Conservation (phyloP, 495 filamentous ascomycete species). For the Neurospora tetrasperma region DNA sequence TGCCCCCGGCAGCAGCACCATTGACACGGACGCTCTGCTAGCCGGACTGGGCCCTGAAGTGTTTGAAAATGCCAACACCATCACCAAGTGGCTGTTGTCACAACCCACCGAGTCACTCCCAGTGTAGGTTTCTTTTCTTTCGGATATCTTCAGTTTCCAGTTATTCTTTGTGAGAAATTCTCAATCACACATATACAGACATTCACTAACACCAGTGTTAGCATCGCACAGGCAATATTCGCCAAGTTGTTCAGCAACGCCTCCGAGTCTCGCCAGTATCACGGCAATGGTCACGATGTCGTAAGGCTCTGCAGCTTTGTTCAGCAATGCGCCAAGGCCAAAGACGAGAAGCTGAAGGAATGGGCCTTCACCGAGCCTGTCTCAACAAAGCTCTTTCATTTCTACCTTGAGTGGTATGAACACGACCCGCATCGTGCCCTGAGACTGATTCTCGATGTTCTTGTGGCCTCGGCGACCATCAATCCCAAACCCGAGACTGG, state of each 20-base stretch:
- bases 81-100: conserved; percentile 20
- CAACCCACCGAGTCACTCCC: conserved; percentile 9
- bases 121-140: conserved; percentile 8
- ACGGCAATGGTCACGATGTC: conserved; percentile 32
- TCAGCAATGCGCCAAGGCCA: conserved; percentile 42
- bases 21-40: conserved; percentile 1
- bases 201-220: conserved; percentile 8
- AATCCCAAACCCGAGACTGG: conserved; percentile 33
- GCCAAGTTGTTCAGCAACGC: conserved; percentile 33
- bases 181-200: background rate
- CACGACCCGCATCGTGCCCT: conserved; percentile 63
- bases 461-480: conserved; percentile 41
- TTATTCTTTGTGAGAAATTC: background rate
- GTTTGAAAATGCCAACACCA: conserved; percentile 25
- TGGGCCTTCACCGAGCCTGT: conserved; percentile 41
- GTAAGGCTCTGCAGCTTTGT: conserved; percentile 45
- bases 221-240: conserved; percentile 24
- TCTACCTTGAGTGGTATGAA: conserved; percentile 66
- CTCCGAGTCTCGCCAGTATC: conserved; percentile 28
- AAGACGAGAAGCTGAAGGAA: conserved; percentile 23
- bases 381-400: conserved; percentile 52
- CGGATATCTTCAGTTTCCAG: background rate
- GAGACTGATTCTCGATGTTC: conserved; percentile 56
- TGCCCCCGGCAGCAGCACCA: background rate
- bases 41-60: conserved; percentile 6